Evolutionary conservation across 2,329 filamentous ascomycete genomes (phyloP).

Genomic region (Coniochaeta hoffmannii): DNA sequence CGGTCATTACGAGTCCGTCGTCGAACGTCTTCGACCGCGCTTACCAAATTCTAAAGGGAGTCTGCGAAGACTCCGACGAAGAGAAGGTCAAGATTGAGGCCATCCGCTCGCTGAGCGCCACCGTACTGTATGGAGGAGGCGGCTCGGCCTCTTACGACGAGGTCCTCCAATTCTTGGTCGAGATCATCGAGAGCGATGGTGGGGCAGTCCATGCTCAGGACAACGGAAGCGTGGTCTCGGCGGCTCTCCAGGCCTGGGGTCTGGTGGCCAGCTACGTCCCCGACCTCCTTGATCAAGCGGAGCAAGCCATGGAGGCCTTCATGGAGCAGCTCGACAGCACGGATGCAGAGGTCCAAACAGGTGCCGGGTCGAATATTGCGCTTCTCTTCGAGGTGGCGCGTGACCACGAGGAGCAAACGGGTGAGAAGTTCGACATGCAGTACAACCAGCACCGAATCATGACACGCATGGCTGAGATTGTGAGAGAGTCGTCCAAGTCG

Average conservation of each 20-base stretch:
- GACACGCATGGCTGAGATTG: conserved; percentile 38
- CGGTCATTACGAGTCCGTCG: conserved; percentile 59
- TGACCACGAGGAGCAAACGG: conserved; percentile 39
- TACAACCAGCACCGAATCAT: conserved; percentile 43
- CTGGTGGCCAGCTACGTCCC: conserved; percentile 72
- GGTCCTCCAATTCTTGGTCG: conserved; percentile 66
- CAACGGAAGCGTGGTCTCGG: conserved; percentile 61
- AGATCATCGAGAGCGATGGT: conserved; percentile 75
- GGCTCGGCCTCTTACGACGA: conserved; percentile 60
- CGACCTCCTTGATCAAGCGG: conserved; percentile 63
- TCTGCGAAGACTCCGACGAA: conserved; percentile 60
- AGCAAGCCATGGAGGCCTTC: conserved; percentile 70
- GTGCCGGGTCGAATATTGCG: conserved; percentile 73
- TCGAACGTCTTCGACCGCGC: conserved; percentile 60
- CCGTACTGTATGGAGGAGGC: conserved; percentile 69
- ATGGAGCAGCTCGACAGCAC: conserved; percentile 77
- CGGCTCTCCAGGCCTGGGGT: conserved; percentile 71
- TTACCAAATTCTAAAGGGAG: conserved; percentile 48
- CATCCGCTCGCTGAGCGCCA: conserved; percentile 67
- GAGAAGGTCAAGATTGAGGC: conserved; percentile 58
- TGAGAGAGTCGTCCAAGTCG: conserved; percentile 37
- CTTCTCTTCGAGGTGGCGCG: conserved; percentile 68
- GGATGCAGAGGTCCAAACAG: conserved; percentile 65
- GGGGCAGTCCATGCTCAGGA: conserved; percentile 64
- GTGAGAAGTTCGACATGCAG: conserved; percentile 39